Conservation (phyloP, 345 rosid genomes). For the Carallia pectinifolia region DNA sequence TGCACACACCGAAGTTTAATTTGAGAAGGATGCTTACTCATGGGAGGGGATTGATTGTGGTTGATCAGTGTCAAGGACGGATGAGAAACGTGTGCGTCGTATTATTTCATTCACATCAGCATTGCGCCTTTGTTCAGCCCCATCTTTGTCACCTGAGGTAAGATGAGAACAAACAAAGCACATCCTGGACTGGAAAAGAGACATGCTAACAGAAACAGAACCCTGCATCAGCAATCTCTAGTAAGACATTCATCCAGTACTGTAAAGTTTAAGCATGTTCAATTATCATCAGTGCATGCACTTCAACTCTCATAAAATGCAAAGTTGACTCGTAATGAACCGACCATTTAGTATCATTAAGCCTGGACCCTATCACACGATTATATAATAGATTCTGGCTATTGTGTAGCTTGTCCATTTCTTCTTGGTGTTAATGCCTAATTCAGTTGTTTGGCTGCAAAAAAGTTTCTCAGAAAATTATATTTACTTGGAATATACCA, state of each 20-base stretch:
- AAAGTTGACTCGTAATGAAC: too few relatives aligned
- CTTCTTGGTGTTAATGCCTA: too few relatives aligned
- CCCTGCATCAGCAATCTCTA: slow-evolving; percentile 61
- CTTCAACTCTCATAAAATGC: background rate
- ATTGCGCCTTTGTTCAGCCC: slow-evolving; percentile 88
- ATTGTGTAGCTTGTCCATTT: too few relatives aligned
- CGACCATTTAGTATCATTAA: too few relatives aligned
- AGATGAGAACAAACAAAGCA: slow-evolving; percentile 99
- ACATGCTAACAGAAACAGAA: slow-evolving; percentile 94
- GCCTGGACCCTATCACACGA: too few relatives aligned
- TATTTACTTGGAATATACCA: too few relatives aligned
- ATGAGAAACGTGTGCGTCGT: slow-evolving; percentile 72
- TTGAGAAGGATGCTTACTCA: slow-evolving; percentile 55
- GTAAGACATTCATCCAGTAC: slow-evolving; percentile 15
- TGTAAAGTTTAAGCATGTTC: slow-evolving; percentile 1
- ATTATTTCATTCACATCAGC: slow-evolving; percentile 84
- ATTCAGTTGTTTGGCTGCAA: too few relatives aligned
- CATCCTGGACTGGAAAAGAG: slow-evolving; percentile 80
- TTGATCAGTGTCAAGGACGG: slow-evolving; percentile 61
- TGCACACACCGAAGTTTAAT: slow-evolving; percentile 2
- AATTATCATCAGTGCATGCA: background rate
- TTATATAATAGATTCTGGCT: too few relatives aligned
- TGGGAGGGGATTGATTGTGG: slow-evolving; percentile 83
- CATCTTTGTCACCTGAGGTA: slow-evolving; percentile 92
- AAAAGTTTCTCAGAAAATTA: too few relatives aligned